Evolutionary conservation across 176 grass and related monocot species (phyloP), one percentile per base, ranked within the genome.

Genomic region (Aegilops bicornis): DNA sequence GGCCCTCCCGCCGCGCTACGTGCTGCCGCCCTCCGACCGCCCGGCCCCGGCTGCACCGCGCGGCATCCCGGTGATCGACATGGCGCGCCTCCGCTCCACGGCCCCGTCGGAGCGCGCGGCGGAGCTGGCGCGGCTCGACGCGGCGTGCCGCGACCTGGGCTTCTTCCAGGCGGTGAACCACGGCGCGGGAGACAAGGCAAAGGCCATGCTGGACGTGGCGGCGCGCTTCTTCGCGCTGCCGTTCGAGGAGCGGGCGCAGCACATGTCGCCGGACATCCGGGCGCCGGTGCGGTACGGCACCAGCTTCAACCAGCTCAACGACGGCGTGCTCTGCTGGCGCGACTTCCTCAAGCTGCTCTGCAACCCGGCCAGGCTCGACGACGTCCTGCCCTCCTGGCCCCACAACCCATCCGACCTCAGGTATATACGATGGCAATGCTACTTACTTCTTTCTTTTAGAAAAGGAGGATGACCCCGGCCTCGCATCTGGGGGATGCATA

Each of bases 81-180:
- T 98, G 14, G 82, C 90, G 0, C 20, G 62, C 45, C 88, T 96
- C 84, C 73, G 87, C 4, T 76, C 73, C 0, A 0, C n/a, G 0
- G 81, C 59, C 29, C 43, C 93, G 1, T 13, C 48, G 3, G 66
- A 82, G 3, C 93, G 93, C 67, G 32, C 58, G 19, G 52, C 52
- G 31, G 86, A 84, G 56, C 83, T 98, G 3, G 9, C 74, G 15
- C 66, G 82, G 14, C 52, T 98, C 2, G 91, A 90, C 42, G 82
- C 80, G 3, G 96, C 96, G 8, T 98, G 94, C 90, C 79, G 84
- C 7, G 86, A 94, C 5, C 88, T 83, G 40, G 97, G 97, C 10
- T 98, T 98, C 92, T 98, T 98, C 17, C 97, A 98, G 95, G 88
- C 94, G 83, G 92, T 98, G 80, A 98, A 98, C 90, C 97, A 98